phyloP scores from a whole-genome alignment of 176 grass and related monocot species.

The Cenchrus americanus region DNA sequence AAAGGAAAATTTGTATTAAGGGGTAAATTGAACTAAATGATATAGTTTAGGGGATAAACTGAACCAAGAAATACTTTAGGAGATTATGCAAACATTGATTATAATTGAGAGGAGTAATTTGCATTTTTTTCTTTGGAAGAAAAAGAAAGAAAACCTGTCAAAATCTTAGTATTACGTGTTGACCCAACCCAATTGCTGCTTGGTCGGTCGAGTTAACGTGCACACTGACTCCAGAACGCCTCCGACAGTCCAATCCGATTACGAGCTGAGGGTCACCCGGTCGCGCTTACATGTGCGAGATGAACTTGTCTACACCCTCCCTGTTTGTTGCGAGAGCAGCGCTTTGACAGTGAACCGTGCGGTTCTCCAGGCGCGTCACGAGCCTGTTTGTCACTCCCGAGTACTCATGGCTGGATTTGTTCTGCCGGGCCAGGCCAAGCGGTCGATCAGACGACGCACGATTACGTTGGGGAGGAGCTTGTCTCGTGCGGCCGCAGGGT shows the following conservation, averaged over 20 bases:
- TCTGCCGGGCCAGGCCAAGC: no score
- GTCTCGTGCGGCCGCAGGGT: neutral
- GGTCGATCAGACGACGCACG: neutral
- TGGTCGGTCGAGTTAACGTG: constrained; percentile 32
- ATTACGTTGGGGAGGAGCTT: neutral
- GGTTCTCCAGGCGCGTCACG: no score
- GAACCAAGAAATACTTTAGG: no score
- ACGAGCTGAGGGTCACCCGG: neutral
- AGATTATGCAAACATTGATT: no score
- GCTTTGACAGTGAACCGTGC: neutral
- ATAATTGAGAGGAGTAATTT: no score
- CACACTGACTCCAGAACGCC: neutral
- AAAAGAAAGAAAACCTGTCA: neutral
- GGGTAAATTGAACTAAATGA: no score
- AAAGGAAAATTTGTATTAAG: no score
- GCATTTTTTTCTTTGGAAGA: no score
- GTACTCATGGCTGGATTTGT: no score
- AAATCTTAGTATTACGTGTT: neutral
- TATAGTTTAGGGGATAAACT: no score
- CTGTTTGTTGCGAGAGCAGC: neutral
- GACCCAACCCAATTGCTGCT: neutral
- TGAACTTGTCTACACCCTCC: neutral
- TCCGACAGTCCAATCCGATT: neutral
- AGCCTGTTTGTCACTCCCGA: no score
- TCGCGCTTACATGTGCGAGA: neutral